These are phyloP conservation scores for Ramichloridium luteum DNA, from an alignment of 2,329 filamentous ascomycete genomes.

Conservation along the genomic window DNA sequence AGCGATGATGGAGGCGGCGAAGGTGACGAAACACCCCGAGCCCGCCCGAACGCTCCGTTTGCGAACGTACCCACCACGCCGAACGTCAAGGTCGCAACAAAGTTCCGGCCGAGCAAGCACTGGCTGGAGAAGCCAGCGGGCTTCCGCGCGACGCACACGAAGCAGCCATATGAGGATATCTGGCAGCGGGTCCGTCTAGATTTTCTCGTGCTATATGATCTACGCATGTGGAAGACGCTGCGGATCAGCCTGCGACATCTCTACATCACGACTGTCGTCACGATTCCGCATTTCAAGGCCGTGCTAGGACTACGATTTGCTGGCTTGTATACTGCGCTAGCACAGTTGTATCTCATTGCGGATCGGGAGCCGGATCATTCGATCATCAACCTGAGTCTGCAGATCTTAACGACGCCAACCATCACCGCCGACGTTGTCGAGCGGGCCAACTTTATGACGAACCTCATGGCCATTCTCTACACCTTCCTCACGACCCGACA, in stretches of 20 bases:
- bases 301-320: constrained; percentile 88
- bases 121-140: constrained; percentile 72
- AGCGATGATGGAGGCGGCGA: constrained; percentile 29
- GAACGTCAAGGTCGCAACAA: constrained; percentile 30
- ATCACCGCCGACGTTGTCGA: constrained; percentile 95
- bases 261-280: constrained; percentile 92
- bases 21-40: constrained; percentile 40
- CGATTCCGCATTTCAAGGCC: constrained; percentile 90
- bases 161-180: constrained; percentile 67
- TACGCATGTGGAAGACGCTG: constrained; percentile 93
- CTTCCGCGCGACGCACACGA: constrained; percentile 38
- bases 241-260: constrained; percentile 81
- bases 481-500: constrained; percentile 94
- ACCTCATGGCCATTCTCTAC: constrained; percentile 89
- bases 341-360: constrained; percentile 88
- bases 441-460: constrained; percentile 88
- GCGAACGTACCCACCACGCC: constrained; percentile 73
- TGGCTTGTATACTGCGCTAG: constrained; percentile 82
- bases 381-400: constrained; percentile 92
- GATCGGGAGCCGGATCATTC: constrained; percentile 95
- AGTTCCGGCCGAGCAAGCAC: constrained; percentile 60
- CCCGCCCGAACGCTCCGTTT: constrained; percentile 17
- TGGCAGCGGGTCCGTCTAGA: constrained; percentile 83
- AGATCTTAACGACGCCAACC: constrained; percentile 92
- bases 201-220: constrained; percentile 86